Evolutionary conservation across 371 early-diverging fungal genomes (phyloP).

Genomic region (Rhizopus stolonifer): DNA sequence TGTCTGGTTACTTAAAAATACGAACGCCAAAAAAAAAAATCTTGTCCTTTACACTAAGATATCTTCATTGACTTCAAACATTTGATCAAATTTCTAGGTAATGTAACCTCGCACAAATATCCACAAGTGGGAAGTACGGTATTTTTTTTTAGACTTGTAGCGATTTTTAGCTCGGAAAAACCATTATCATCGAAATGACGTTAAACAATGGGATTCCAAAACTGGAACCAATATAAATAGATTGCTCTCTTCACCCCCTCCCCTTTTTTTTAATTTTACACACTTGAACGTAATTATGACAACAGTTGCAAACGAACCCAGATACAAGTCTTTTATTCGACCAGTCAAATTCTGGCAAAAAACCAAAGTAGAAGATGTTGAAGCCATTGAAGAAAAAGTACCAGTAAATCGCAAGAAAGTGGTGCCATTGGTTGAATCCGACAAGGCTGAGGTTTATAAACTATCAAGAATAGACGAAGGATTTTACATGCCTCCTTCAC

Average conservation of each 20-base stretch:
- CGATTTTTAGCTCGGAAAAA: too few relatives aligned
- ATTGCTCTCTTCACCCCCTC: neutral
- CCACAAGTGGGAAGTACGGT: too few relatives aligned
- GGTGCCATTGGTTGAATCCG: slow-evolving; percentile 29
- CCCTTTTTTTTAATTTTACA: neutral
- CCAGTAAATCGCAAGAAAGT: neutral
- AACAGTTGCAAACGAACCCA: slow-evolving; percentile 8
- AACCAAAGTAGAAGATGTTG: neutral
- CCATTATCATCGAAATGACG: too few relatives aligned
- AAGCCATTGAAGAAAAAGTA: neutral
- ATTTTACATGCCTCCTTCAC: slow-evolving; percentile 40
- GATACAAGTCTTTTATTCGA: slow-evolving; percentile 24
- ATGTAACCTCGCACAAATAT: too few relatives aligned
- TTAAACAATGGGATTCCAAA: too few relatives aligned
- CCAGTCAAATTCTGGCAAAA: slow-evolving; percentile 30
- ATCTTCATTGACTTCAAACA: too few relatives aligned
- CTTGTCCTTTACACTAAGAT: too few relatives aligned
- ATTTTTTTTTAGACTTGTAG: too few relatives aligned
- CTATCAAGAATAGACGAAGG: slow-evolving; percentile 38
- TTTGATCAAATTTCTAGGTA: too few relatives aligned
- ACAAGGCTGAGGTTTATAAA: slow-evolving; percentile 30
- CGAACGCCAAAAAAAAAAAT: too few relatives aligned
- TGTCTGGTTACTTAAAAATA: too few relatives aligned
- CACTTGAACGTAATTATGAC: neutral
- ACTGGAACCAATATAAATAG: too few relatives aligned